These are phyloP conservation scores for Spergularia bocconei DNA, from an alignment of 148 eudicot species.

Conservation along the genomic window DNA sequence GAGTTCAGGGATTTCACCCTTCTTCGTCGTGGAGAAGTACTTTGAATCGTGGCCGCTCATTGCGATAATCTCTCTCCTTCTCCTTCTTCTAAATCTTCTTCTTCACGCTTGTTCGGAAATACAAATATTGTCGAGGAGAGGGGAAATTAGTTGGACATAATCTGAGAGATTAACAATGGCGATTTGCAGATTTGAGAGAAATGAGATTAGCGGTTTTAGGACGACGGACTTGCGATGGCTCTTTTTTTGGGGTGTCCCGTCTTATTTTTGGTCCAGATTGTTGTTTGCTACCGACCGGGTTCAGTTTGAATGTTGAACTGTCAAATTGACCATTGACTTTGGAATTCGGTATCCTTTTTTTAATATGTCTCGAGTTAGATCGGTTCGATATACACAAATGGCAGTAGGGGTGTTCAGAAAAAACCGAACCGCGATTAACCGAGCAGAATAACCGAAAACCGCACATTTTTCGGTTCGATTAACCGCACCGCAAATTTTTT, in stretches of 20 bases:
- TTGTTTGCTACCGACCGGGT: too few relatives aligned
- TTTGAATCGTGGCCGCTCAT: slow-evolving; percentile 99
- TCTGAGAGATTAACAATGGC: slow-evolving; percentile 12
- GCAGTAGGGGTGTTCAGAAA: too few relatives aligned
- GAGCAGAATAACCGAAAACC: too few relatives aligned
- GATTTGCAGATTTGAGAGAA: slow-evolving; percentile 2
- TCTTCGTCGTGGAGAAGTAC: slow-evolving; percentile 97
- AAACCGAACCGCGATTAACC: too few relatives aligned
- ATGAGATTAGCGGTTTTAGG: background rate
- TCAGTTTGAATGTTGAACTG: too few relatives aligned
- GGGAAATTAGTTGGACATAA: background rate
- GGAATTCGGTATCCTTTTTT: too few relatives aligned
- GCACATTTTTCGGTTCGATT: too few relatives aligned
- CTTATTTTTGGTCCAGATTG: background rate
- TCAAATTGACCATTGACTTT: too few relatives aligned
- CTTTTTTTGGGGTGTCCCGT: background rate
- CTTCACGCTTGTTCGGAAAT: slow-evolving; percentile 3
- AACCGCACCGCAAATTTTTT: too few relatives aligned
- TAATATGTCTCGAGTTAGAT: too few relatives aligned
- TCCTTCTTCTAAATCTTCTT: background rate
- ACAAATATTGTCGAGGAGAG: slow-evolving; percentile 19
- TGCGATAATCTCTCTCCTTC: background rate
- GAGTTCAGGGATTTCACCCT: slow-evolving; percentile 99
- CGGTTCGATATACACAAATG: too few relatives aligned
- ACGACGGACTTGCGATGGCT: too few relatives aligned